Evolutionary conservation across 2,329 filamentous ascomycete genomes (phyloP).

Genomic region (Microsporum canis): DNA sequence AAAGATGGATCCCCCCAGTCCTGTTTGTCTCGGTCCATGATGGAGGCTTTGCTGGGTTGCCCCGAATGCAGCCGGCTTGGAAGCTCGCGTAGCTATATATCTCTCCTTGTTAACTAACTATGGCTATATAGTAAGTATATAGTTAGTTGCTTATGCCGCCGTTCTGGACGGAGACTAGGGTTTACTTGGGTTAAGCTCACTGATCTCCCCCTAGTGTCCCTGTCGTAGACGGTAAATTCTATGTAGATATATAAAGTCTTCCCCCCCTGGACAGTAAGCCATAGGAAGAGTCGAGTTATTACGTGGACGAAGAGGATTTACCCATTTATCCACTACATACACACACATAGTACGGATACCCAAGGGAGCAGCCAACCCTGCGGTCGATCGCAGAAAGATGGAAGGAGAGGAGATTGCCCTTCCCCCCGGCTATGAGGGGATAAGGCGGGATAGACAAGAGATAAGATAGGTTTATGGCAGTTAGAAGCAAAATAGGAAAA

Average conservation of each 20-base stretch:
- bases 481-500: not conserved
- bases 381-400: not conserved
- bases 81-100: not conserved
- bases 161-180: no score
- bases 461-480: not conserved
- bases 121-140: not conserved
- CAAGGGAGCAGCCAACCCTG: not conserved
- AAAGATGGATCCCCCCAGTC: not conserved
- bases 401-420: not conserved
- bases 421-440: not conserved
- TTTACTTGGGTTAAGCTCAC: no score
- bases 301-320: not conserved
- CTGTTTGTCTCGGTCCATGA: not conserved
- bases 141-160: not conserved
- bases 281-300: not conserved
- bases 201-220: no score
- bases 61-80: conserved; percentile 1
- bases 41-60: not conserved
- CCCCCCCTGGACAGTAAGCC: no score
- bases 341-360: not conserved
- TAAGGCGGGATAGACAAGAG: not conserved
- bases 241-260: no score
- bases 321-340: not conserved
- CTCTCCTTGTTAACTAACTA: not conserved
- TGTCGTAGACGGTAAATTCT: no score